Percentiles rank a stretch among this genome's conserved stretches.
These are phyloP conservation scores for Spergularia marina DNA, from an alignment of 148 eudicot species.

Conservation along the genomic window DNA sequence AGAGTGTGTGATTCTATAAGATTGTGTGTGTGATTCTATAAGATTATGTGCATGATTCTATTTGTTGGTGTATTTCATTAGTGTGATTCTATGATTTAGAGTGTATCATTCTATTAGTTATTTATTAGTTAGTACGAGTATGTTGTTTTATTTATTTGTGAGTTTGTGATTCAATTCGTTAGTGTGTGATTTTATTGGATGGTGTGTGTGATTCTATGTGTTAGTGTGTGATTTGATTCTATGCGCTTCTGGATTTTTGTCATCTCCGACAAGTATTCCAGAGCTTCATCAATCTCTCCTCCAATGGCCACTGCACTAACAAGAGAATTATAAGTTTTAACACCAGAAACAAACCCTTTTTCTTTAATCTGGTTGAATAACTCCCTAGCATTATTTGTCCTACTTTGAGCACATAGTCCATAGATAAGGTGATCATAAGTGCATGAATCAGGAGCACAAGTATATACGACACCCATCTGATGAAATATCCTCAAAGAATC, in stretches of 20 bases:
- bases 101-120: too few species aligned
- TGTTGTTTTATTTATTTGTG: too few species aligned
- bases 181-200: too few species aligned
- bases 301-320: slow-evolving; percentile 69
- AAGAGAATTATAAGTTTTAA: slow-evolving; percentile 73
- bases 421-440: slow-evolving; percentile 76
- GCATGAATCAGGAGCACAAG: slow-evolving; percentile 53
- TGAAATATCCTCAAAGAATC: slow-evolving; percentile 87
- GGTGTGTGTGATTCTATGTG: too few species aligned
- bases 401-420: slow-evolving; percentile 79
- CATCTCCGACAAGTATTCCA: slow-evolving; percentile 70
- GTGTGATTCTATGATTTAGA: too few species aligned
- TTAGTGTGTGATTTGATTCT: too few species aligned
- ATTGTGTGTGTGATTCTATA: too few species aligned
- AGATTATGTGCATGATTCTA: too few species aligned
- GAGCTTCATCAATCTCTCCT: slow-evolving; percentile 76
- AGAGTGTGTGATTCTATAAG: too few species aligned
- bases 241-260: slow-evolving; percentile 33
- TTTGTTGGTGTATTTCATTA: too few species aligned
- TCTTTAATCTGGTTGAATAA: slow-evolving; percentile 58
- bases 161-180: too few species aligned
- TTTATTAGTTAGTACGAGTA: too few species aligned
- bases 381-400: slow-evolving; percentile 71
- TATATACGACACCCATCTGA: slow-evolving; percentile 77
- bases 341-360: slow-evolving; percentile 62